Evolutionary conservation across 106 monocot species (phyloP).

Genomic region (Acorus calamus): DNA sequence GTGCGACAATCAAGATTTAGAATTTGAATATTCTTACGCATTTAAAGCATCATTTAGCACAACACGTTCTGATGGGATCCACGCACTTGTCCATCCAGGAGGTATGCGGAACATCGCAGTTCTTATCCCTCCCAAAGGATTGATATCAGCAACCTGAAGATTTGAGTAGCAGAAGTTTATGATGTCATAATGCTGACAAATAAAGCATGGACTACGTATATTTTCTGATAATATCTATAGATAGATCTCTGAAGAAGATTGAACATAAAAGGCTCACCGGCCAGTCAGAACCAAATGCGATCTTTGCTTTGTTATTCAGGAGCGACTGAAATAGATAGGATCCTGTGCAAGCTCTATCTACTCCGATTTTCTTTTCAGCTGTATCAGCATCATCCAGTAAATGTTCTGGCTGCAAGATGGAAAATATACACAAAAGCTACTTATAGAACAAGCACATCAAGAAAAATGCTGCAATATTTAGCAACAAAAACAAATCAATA

Average conservation of each 20-base stretch:
- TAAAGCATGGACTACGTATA: too few species aligned
- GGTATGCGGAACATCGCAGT: slow-evolving; percentile 60
- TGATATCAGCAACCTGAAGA: slow-evolving; percentile 66
- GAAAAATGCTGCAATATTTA: too few species aligned
- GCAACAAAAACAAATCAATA: neutral
- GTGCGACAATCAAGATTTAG: too few species aligned
- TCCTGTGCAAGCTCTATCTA: slow-evolving; percentile 36
- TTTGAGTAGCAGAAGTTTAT: neutral
- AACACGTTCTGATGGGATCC: slow-evolving; percentile 70
- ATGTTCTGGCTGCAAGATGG: slow-evolving; percentile 66
- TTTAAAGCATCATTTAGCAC: slow-evolving; percentile 58
- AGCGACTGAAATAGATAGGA: slow-evolving; percentile 82
- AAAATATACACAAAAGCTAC: neutral
- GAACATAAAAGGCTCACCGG: slow-evolving; percentile 40
- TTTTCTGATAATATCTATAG: too few species aligned
- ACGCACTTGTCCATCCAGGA: slow-evolving; percentile 44
- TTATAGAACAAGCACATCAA: too few species aligned
- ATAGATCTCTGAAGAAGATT: neutral
- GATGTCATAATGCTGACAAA: neutral
- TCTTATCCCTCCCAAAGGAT: slow-evolving; percentile 62
- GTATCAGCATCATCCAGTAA: slow-evolving; percentile 60
- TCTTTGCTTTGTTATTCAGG: slow-evolving; percentile 26
- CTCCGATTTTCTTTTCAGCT: slow-evolving; percentile 73
- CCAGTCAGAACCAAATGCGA: slow-evolving; percentile 98
- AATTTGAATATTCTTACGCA: slow-evolving; percentile 39